A percentile compares a stretch with the other conserved stretches of the same genome.
These are phyloP conservation scores for Colletotrichum kahawae DNA, from an alignment of 2,329 filamentous ascomycete species.

Conservation along the genomic window DNA sequence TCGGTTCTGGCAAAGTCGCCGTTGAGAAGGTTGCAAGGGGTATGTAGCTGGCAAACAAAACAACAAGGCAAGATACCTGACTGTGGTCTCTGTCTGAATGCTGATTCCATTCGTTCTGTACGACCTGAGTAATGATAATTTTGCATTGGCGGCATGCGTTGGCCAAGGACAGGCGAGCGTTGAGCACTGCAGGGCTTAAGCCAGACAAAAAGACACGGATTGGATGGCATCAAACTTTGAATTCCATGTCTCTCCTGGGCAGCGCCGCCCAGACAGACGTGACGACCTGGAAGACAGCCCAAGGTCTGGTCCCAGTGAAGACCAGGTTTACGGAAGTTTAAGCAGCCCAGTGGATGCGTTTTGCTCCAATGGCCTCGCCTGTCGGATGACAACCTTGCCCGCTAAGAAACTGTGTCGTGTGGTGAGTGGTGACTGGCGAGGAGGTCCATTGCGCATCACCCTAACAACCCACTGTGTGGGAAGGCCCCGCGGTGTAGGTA, in stretches of 20 bases:
- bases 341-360: neutral
- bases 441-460: neutral
- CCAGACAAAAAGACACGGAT: neutral
- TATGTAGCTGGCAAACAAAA: neutral
- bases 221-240: neutral
- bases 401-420: neutral
- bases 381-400: neutral
- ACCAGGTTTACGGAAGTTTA: constrained; percentile 4
- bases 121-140: neutral
- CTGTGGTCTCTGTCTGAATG: neutral
- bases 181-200: neutral
- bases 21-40: neutral
- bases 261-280: neutral
- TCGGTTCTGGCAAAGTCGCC: neutral
- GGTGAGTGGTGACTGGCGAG: neutral
- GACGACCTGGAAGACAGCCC: neutral
- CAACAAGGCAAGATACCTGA: neutral
- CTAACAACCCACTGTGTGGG: neutral
- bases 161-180: neutral
- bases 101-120: neutral
- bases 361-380: neutral
- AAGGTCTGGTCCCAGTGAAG: neutral
- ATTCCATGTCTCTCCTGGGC: neutral
- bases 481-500: neutral
- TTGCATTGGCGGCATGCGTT: neutral